Base-by-base conservation (phyloP, 2,329 filamentous ascomycete genomes). In the Fusarium sp. region DNA sequence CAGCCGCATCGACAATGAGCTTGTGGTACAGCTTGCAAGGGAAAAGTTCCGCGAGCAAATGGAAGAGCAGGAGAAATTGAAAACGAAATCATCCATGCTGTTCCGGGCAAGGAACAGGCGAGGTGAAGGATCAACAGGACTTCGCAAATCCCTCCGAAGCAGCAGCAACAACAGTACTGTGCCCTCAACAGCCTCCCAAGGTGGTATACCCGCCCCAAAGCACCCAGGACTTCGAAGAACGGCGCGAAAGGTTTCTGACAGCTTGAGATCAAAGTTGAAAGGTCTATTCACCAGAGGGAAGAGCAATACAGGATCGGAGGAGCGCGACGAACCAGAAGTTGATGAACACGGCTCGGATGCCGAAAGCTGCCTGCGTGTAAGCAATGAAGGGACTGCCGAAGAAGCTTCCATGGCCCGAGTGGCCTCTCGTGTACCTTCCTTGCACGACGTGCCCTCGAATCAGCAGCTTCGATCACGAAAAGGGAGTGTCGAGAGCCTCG, bases 211-310 rank as follows among this genome's bases (percentile, higher is more conserved):
- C 8, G 8, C 71, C 5, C 56, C 72, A 6, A 81, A 78, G 54
- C 74, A 75, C 10, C 63, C 70, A 8, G 75, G 77, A 5, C 71
- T 90, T 30, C 84, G 82, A 47, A 79, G 81, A 31, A 89, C 86
- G 53, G 87, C 88, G 11, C 85, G 91, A 27, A 90, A 89, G 34
- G 87, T 90, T 13, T 93, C 91, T 0, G 85, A 83, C 15, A 87
- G 86, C 0, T 73, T 94, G 40, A 91, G 86, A 73, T 86, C 83
- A 50, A 92, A 85, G 62, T 73, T 94, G 63, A 91, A 86, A 76
- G 79, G 74, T 4, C 53, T 82, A 1, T 82, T 82, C 51, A 71
- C 73, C 16, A 71, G 75, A 41, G 60, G 75, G 5, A 78, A 75
- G 53, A 73, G 70, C 31, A 41, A 40, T 1, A 59, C 74, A 1